Evolutionary conservation across 164 flowering plant genomes (phyloP).

Genomic region (Malania oleifera): DNA sequence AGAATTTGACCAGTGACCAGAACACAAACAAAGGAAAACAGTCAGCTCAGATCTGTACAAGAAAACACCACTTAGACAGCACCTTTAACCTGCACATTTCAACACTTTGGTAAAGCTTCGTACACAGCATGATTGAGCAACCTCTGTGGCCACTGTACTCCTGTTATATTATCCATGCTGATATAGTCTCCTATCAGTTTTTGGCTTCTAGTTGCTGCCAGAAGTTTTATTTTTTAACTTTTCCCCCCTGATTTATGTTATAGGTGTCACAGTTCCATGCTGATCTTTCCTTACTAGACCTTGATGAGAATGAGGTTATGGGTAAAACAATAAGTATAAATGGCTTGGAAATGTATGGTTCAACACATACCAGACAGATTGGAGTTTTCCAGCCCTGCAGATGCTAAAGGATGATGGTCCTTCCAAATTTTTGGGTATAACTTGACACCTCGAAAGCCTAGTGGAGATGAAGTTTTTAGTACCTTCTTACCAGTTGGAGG

Average conservation of each 20-base stretch:
- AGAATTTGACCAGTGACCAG: no score
- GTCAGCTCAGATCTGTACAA: no score
- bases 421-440: slow-evolving; percentile 92
- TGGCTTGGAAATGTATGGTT: slow-evolving; percentile 88
- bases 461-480: slow-evolving; percentile 90
- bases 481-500: slow-evolving; percentile 80
- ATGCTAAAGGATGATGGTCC: slow-evolving; percentile 77
- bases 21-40: no score
- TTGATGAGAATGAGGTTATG: slow-evolving; percentile 85
- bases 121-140: no score
- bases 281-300: slow-evolving; percentile 73
- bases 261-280: slow-evolving; percentile 83
- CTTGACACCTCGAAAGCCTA: slow-evolving; percentile 86
- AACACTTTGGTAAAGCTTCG: no score
- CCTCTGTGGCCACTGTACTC: no score
- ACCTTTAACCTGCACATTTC: no score
- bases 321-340: slow-evolving; percentile 94
- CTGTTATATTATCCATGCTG: no score
- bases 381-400: slow-evolving; percentile 89
- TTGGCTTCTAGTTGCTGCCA: no score
- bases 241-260: background rate
- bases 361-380: slow-evolving; percentile 93
- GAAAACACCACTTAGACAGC: no score
- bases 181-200: no score
- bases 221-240: no score